phyloP scores from a whole-genome alignment of 208 protist genomes.

The Acanthamoeba culbertsoni region DNA sequence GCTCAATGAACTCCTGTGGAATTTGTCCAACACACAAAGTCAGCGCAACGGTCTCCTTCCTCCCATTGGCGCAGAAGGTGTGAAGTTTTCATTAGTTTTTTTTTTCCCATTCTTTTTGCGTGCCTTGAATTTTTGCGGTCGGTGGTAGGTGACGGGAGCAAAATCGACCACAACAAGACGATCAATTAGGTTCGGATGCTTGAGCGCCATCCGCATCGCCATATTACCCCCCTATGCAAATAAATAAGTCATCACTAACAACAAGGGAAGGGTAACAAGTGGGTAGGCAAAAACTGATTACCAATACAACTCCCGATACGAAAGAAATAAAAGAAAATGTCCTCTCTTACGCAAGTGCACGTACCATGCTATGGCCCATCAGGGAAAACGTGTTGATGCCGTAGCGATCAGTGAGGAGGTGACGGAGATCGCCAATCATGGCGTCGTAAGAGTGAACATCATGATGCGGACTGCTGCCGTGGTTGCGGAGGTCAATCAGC shows the following conservation, averaged over 20 bases:
- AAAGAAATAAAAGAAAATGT: too few species aligned
- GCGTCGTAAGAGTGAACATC: conserved; percentile 16
- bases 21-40: not conserved
- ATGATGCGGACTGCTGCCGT: conserved; percentile 42
- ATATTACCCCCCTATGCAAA: conserved; percentile 42
- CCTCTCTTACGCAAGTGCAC: too few species aligned
- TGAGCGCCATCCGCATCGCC: conserved; percentile 58
- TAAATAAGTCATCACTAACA: too few species aligned
- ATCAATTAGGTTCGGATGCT: conserved; percentile 26
- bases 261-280: too few species aligned
- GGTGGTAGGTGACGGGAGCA: not conserved
- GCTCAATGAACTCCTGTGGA: conserved; percentile 13
- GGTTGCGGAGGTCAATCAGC: conserved; percentile 50
- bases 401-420: conserved; percentile 5
- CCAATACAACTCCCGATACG: too few species aligned
- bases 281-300: too few species aligned
- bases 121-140: not conserved
- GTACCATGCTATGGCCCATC: conserved; percentile 58
- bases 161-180: conserved; percentile 36
- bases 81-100: not conserved
- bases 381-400: not conserved
- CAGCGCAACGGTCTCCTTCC: not conserved
- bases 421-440: conserved; percentile 25
- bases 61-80: too few species aligned
- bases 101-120: not conserved